Base-by-base conservation (phyloP, 192 early-diverging fungal species). In the Dissophora ornata region DNA sequence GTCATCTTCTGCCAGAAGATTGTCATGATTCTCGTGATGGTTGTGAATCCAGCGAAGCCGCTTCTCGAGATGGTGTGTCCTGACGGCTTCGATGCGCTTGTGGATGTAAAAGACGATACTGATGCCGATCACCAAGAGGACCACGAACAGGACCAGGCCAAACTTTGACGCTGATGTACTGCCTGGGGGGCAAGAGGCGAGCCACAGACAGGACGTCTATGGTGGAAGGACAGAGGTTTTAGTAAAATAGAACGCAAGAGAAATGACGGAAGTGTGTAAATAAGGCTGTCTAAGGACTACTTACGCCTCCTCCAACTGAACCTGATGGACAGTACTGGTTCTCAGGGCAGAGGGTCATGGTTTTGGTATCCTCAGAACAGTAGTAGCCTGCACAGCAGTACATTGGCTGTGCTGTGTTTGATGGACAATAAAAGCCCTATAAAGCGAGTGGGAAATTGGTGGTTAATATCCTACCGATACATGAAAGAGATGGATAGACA, bases 351-450 rank as follows among this genome's bases (percentile, higher is more conserved):
- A 79, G 11, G 7, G 59, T 51, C 34, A 87, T 67, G 1, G 71
- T 64, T 11, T 54, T 79, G 6, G 83, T 78, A 21, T 83, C 79
- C 16, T 53, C 62, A 2, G 83, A 83, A 63, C 90, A 90, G 38
- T 84, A 86, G 56, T 82, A 88, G 10, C 88, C 87, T 0, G 68
- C 40, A 44, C 83, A 86, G 64, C 90, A 92, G 62, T 88, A 87
- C 51, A 82, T 56, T 6, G 90, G 89, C 56, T 90, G 80, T 21
- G 80, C 79, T 13, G 85, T 79, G 41, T 86, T 81, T 1, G 61
- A 33, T 11, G 86, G 84, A 78, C 86, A 86, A 41, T 74, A 80
- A 69, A 87, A 88, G 0, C 86, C 84, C 69, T 71, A 28, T 2
- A 33, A 41, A n/a, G 28, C 19, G 44, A 15, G 42, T 13, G 29